These are phyloP conservation scores for Trebouxia gelatinosa DNA, from an alignment of 163 green algal species.

Conservation along the genomic window DNA sequence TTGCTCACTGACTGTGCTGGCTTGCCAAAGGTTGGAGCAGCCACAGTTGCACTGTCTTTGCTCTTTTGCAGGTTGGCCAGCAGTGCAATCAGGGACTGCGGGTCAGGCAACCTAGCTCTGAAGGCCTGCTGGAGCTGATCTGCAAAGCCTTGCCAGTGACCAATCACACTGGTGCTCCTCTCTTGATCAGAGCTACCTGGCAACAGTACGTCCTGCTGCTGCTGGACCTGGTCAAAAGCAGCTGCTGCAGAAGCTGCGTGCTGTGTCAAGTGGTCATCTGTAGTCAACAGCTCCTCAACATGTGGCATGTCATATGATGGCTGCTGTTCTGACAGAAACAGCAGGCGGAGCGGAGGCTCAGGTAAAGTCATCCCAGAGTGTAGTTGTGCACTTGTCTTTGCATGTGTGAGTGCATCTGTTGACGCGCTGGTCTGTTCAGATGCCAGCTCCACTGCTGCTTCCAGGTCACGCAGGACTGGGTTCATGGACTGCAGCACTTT, in stretches of 20 bases:
- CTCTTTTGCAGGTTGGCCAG: neutral
- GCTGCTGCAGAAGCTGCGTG: neutral
- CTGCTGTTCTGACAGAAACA: neutral
- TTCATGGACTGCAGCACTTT: neutral
- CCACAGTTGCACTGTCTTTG: too few species aligned
- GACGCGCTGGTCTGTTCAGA: neutral
- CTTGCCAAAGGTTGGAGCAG: too few species aligned
- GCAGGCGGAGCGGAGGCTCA: too few species aligned
- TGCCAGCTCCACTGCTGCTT: neutral
- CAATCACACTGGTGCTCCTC: neutral
- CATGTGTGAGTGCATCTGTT: too few species aligned
- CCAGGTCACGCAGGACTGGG: neutral
- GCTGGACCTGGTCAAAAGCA: neutral
- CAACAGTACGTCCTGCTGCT: neutral
- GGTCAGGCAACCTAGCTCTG: conserved; percentile 14
- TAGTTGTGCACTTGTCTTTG: too few species aligned
- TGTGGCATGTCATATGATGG: neutral
- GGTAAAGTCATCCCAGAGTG: too few species aligned
- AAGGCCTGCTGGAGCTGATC: neutral
- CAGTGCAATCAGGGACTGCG: conserved; percentile 2
- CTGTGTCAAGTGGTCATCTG: neutral
- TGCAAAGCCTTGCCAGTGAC: neutral
- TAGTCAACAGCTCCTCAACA: neutral
- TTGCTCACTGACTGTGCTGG: too few species aligned
- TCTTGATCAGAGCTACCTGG: neutral